Evolutionary conservation across 352 stramenopile genomes (phyloP), one percentile per base, ranked within the genome.

Genomic region (Sclerospora graminicola): DNA sequence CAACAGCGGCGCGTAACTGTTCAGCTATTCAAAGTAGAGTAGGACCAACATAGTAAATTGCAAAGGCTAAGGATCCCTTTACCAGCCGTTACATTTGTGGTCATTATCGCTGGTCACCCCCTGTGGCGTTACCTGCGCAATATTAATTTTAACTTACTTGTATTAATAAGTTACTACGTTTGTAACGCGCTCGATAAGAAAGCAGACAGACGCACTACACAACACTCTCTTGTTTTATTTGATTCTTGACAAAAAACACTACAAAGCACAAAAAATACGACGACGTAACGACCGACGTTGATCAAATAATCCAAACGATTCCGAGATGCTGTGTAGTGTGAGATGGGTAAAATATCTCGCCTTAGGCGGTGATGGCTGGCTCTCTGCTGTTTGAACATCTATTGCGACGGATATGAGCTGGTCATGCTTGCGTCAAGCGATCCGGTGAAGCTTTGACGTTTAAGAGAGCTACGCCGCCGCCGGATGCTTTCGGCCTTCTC

Each of bases 401-500:
- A 57, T 40, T 68, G 48, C 40, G 45, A 54, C 11, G 38, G 46
- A 0, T 31, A 45, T 4, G 45, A 43, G 37, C 43, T 54, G 41
- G 38, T 56, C 23, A 41, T 40, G 29, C n/a, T 43, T 20, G 45
- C 32, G 9, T 63, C 57, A 14, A 57, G 18, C 10, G 59, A 64
- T n/a, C 63, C 53, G 11, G 37, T 55, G 35, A 66, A 67, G 37
- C 53, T 67, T 43, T 63, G 53, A 13, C 54, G 56, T 36, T 63
- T 64, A 34, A 76, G 45, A 7, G 68, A 81, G 37, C 59, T 77
- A 32, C 68, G 66, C 0, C 66, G 63, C 21, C 55, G 61, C 5
- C 63, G 66, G 45, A 88, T 88, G 43, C 69, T 81, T 36, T 68
- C 63, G 34, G 76, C 76, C 42, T 80, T 79, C 37, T 88, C 60